Conservation (phyloP, 345 rosid genomes). For the Erodium maritimum region DNA sequence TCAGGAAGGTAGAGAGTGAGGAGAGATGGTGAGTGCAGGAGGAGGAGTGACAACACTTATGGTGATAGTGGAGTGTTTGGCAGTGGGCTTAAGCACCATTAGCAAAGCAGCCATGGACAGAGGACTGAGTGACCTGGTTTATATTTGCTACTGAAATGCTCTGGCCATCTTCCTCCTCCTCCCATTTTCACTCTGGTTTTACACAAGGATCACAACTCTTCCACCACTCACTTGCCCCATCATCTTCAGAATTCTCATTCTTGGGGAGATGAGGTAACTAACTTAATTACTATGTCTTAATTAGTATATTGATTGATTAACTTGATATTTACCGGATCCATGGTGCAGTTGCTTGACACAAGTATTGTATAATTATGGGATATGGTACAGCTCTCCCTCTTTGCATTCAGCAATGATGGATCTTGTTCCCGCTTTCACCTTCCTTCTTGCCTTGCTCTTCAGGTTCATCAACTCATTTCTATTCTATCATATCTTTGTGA, state of each 20-base stretch:
- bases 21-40: not conserved
- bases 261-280: slow-evolving; percentile 3
- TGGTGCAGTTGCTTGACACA: not conserved
- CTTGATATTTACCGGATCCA: no score
- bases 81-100: not conserved
- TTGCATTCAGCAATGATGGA: not conserved
- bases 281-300: not conserved
- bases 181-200: not conserved
- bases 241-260: slow-evolving; percentile 2
- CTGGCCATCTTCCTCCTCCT: not conserved
- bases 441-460: not conserved
- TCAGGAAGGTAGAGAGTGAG: no score
- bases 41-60: not conserved
- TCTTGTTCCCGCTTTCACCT: not conserved
- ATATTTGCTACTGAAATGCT: not conserved
- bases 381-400: not conserved
- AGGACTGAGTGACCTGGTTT: not conserved
- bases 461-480: not conserved
- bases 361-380: not conserved
- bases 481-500: not conserved
- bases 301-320: no score
- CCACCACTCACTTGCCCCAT: slow-evolving; percentile 1
- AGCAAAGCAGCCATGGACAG: not conserved
- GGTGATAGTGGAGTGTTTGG: not conserved
- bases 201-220: slow-evolving; percentile 5